phyloP scores from a whole-genome alignment of 2,329 filamentous ascomycete species.

The Neonectria faginata region DNA sequence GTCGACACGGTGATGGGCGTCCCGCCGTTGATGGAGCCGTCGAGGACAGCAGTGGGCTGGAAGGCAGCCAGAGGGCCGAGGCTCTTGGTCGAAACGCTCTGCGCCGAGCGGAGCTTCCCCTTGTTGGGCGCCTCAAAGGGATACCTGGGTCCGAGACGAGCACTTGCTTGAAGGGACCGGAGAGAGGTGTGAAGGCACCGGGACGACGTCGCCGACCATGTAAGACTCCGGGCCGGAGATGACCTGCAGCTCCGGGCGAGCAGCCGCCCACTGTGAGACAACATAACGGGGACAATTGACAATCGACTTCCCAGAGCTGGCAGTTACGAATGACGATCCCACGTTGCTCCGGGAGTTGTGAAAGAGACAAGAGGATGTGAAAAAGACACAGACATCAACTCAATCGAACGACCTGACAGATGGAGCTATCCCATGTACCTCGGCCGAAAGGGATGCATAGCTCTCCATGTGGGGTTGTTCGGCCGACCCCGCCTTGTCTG shows the following conservation, averaged over 20 bases:
- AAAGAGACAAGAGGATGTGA: neutral
- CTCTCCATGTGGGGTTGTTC: constrained; percentile 42
- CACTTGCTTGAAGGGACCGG: constrained; percentile 36
- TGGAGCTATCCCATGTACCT: constrained; percentile 34
- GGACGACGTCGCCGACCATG: constrained; percentile 2
- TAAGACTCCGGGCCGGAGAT: constrained; percentile 6
- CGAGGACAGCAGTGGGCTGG: constrained; percentile 24
- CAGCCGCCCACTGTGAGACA: constrained; percentile 26
- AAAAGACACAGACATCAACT: neutral
- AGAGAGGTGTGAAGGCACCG: constrained; percentile 7
- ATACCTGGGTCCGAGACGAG: constrained; percentile 20
- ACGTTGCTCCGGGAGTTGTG: neutral
- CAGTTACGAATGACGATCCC: constrained; percentile 4
- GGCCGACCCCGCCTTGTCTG: constrained; percentile 42
- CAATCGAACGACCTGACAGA: neutral
- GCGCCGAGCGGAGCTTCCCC: neutral
- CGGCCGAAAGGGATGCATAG: constrained; percentile 42
- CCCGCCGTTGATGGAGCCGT: constrained; percentile 17
- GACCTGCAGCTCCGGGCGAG: constrained; percentile 29
- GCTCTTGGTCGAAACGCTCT: constrained; percentile 30
- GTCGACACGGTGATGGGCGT: constrained; percentile 43
- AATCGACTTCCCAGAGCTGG: neutral
- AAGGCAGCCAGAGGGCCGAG: constrained; percentile 29
- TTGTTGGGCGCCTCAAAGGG: constrained; percentile 31
- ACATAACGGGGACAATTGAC: constrained; percentile 26